Conservation (phyloP, 1,284 basidiomycete genomes). For the Cystobasidium pallidum region DNA sequence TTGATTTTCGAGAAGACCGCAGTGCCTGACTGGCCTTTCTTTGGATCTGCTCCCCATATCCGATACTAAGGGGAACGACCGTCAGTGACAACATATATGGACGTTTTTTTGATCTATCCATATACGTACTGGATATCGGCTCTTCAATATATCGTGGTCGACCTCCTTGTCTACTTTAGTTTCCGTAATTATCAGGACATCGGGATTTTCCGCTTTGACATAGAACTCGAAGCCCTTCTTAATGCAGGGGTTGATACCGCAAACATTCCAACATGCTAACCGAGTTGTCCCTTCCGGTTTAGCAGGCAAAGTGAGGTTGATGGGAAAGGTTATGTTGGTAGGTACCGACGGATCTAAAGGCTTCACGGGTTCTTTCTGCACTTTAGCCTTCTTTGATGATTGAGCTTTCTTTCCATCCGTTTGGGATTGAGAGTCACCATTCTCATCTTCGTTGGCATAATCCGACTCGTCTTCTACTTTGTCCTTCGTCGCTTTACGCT, state of each 20-base stretch:
- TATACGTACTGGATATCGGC: conserved; percentile 47
- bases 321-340: conserved; percentile 51
- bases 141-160: conserved; percentile 44
- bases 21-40: conserved; percentile 76
- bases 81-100: background rate
- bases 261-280: conserved; percentile 50
- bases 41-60: conserved; percentile 69
- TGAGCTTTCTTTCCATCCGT: conserved; percentile 31
- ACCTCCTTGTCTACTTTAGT: conserved; percentile 65
- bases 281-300: conserved; percentile 44
- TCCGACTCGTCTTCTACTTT: conserved; percentile 13
- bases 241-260: conserved; percentile 49
- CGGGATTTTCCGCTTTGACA: conserved; percentile 77
- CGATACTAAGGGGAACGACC: conserved; percentile 58
- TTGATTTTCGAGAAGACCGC: conserved; percentile 78
- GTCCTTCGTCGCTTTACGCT: conserved; percentile 24
- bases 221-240: conserved; percentile 71
- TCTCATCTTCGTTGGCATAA: conserved; percentile 15
- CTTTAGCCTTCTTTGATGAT: conserved; percentile 44
- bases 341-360: conserved; percentile 51
- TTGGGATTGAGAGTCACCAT: conserved; percentile 14
- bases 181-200: conserved; percentile 77
- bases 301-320: conserved; percentile 42
- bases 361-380: conserved; percentile 49
- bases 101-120: background rate